Conservation (phyloP, 306 rosid species). For the Acmispon strigosus region DNA sequence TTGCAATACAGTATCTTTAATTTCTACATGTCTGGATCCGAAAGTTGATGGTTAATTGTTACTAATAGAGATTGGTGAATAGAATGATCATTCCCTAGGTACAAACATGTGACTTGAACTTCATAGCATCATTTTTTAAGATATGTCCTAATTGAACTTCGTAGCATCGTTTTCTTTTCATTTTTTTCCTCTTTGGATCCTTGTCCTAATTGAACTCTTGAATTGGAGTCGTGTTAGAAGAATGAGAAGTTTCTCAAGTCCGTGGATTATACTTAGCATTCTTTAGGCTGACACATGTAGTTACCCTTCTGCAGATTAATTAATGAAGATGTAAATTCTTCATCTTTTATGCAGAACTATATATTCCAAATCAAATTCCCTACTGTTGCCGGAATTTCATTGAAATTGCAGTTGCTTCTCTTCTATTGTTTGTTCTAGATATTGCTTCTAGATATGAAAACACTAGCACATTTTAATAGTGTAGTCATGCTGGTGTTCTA, state of each 20-base stretch:
- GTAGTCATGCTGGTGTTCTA: neutral
- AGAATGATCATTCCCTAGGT: neutral
- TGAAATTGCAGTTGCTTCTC: neutral
- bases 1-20: neutral
- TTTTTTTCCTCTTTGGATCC: neutral
- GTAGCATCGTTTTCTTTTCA: neutral
- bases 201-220: neutral
- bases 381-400: neutral
- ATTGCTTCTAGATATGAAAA: neutral
- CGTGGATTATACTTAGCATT: neutral
- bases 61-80: neutral
- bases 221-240: neutral
- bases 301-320: neutral
- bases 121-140: too few species aligned
- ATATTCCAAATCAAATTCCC: neutral
- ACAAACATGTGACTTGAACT: neutral
- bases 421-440: neutral
- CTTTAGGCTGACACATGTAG: constrained; percentile 3
- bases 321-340: neutral
- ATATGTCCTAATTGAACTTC: too few species aligned
- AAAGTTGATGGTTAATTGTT: neutral
- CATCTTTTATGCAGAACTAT: constrained; percentile 4
- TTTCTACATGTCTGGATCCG: neutral
- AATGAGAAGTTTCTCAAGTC: neutral
- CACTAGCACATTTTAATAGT: neutral